Evolutionary conservation across 2,329 filamentous ascomycete species (phyloP).

Genomic region (Neurospora crassa): DNA sequence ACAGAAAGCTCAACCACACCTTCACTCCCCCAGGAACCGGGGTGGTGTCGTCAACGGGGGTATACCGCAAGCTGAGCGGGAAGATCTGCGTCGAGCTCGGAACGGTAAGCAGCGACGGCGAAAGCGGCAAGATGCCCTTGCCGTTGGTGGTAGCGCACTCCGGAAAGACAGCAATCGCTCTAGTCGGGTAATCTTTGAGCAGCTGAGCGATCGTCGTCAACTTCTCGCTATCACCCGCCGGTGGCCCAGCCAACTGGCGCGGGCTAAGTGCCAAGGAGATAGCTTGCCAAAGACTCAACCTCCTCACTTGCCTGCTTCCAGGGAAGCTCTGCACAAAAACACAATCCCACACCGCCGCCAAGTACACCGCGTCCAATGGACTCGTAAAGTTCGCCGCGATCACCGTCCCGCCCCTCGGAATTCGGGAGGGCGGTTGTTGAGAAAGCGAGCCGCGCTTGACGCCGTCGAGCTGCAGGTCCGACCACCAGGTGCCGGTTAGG

Average conservation of each 20-base stretch:
- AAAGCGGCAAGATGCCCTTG: constrained; percentile 76
- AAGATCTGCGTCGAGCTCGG: constrained; percentile 68
- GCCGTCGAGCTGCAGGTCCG: constrained; percentile 95
- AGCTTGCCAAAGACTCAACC: constrained; percentile 60
- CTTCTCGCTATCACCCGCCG: constrained; percentile 30
- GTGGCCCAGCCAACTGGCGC: constrained; percentile 32
- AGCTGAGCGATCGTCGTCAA: constrained; percentile 56
- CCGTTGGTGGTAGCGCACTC: constrained; percentile 94
- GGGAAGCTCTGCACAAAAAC: constrained; percentile 86
- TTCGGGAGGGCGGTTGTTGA: constrained; percentile 59
- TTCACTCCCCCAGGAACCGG: constrained; percentile 56
- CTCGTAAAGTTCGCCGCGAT: constrained; percentile 89
- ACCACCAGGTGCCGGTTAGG: constrained; percentile 93
- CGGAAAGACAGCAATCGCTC: constrained; percentile 79
- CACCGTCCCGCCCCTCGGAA: constrained; percentile 70
- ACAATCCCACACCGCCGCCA: constrained; percentile 92
- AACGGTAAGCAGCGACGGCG: constrained; percentile 62
- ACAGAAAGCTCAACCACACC: constrained; percentile 64
- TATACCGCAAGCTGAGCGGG: constrained; percentile 83
- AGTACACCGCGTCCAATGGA: constrained; percentile 85
- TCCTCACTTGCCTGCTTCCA: constrained; percentile 60
- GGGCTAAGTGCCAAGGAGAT: constrained; percentile 62
- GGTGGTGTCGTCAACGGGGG: constrained; percentile 81
- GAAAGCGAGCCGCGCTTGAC: constrained; percentile 84
- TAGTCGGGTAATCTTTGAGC: constrained; percentile 56